A percentile compares a stretch with the other conserved stretches of the same genome.
phyloP scores from a whole-genome alignment of 148 eudicot species.

The Camellia granthamiana region DNA sequence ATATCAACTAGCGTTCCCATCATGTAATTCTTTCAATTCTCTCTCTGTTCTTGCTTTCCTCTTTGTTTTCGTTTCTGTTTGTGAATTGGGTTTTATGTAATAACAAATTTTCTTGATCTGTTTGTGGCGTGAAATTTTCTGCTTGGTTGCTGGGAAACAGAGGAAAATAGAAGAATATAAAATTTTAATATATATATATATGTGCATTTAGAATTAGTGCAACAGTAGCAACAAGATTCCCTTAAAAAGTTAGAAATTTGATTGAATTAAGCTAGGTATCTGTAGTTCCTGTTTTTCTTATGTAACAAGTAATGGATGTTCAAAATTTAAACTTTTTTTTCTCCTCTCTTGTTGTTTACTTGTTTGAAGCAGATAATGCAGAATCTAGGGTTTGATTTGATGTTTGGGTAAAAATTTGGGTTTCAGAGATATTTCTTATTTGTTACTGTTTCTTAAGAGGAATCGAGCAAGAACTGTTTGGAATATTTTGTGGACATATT shows the following conservation, averaged over 20 bases:
- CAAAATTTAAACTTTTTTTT: too few species aligned
- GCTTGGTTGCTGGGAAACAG: neutral
- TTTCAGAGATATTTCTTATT: neutral
- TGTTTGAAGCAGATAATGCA: neutral
- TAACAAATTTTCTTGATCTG: neutral
- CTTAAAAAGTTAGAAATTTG: neutral
- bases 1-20: slow-evolving; percentile 78
- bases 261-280: neutral
- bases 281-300: neutral
- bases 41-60: neutral
- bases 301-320: too few species aligned
- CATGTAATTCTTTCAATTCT: slow-evolving; percentile 34
- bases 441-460: neutral
- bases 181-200: neutral
- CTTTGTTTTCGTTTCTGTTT: neutral
- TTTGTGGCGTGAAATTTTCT: neutral
- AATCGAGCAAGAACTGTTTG: neutral
- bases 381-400: neutral
- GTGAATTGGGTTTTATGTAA: neutral
- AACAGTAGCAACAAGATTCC: too few species aligned
- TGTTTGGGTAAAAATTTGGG: neutral
- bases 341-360: too few species aligned
- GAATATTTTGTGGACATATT: neutral
- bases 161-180: neutral
- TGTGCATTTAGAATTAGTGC: neutral